Conservation (phyloP, 1,139 yeast species). For the Lodderomyces jiufengensis region DNA sequence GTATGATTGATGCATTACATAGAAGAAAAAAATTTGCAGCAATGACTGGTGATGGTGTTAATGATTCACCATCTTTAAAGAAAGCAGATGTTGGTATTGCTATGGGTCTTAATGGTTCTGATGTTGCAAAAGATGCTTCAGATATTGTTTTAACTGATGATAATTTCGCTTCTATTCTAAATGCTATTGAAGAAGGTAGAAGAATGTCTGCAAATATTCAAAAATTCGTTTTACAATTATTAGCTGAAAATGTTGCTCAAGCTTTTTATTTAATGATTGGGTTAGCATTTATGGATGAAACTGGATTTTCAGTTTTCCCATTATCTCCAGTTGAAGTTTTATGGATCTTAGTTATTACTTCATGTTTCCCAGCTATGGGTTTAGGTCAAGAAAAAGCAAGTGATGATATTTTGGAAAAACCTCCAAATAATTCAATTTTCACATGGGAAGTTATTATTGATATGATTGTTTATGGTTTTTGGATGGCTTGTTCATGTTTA, state of each 20-base stretch:
- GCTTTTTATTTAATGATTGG: slow-evolving; percentile 71
- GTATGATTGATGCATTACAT: slow-evolving; percentile 80
- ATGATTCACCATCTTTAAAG: slow-evolving; percentile 78
- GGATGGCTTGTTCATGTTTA: slow-evolving; percentile 74
- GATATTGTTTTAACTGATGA: slow-evolving; percentile 97
- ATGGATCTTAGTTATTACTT: slow-evolving; percentile 76
- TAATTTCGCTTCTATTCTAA: slow-evolving; percentile 86
- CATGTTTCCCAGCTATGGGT: slow-evolving; percentile 88
- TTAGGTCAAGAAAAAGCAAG: slow-evolving; percentile 68
- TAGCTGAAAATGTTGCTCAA: slow-evolving; percentile 78
- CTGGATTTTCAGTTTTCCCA: slow-evolving; percentile 68
- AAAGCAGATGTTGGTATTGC: slow-evolving; percentile 85
- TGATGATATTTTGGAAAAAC: slow-evolving; percentile 61
- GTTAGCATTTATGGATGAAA: slow-evolving; percentile 60
- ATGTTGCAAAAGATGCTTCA: slow-evolving; percentile 97
- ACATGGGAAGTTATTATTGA: slow-evolving; percentile 70
- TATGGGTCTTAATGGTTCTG: slow-evolving; percentile 96
- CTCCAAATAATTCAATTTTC: slow-evolving; percentile 64
- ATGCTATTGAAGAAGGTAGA: slow-evolving; percentile 85
- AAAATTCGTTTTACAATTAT: slow-evolving; percentile 74
- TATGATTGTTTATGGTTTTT: slow-evolving; percentile 69
- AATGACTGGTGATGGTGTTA: slow-evolving; percentile 88
- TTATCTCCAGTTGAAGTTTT: slow-evolving; percentile 75
- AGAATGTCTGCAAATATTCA: slow-evolving; percentile 80
- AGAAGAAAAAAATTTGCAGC: slow-evolving; percentile 70